Conservation (phyloP, 495 filamentous ascomycete genomes). For the Hyaloscypha finlandica region DNA sequence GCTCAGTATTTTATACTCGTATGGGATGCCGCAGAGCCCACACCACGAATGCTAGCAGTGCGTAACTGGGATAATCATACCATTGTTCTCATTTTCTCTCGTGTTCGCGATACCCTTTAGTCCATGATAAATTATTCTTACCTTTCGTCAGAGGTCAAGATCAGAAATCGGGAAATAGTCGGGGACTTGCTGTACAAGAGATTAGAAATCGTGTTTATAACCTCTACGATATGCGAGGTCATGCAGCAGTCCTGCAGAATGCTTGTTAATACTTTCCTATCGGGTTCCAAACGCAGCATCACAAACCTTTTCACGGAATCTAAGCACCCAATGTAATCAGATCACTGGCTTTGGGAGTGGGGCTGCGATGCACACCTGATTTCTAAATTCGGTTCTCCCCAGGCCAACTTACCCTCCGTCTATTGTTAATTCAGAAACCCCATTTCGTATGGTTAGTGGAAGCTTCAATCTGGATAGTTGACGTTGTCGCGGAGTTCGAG, state of each 20-base stretch:
- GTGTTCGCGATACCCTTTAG: background rate
- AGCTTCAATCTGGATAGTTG: background rate
- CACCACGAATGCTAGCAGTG: background rate
- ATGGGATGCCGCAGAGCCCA: background rate
- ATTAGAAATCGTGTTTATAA: constrained; percentile 54
- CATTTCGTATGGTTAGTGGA: no score
- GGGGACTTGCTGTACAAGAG: constrained; percentile 42
- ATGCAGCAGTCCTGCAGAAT: constrained; percentile 47
- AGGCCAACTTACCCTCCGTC: constrained; percentile 2
- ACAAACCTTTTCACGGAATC: constrained; percentile 13
- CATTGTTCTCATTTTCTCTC: background rate
- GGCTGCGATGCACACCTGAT: background rate
- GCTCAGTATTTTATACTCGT: constrained; percentile 8
- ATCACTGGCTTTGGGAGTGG: no score
- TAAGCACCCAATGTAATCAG: background rate
- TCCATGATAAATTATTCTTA: background rate
- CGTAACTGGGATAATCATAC: background rate
- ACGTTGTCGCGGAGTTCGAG: no score
- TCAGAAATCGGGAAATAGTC: background rate
- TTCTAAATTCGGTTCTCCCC: background rate
- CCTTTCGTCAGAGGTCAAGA: background rate
- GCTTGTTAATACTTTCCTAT: no score
- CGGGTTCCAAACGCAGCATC: background rate
- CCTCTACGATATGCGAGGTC: constrained; percentile 51
- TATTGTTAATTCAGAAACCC: constrained; percentile 4